phyloP scores from a whole-genome alignment of 2,329 filamentous ascomycete species.

The Aspergillus melleus region DNA sequence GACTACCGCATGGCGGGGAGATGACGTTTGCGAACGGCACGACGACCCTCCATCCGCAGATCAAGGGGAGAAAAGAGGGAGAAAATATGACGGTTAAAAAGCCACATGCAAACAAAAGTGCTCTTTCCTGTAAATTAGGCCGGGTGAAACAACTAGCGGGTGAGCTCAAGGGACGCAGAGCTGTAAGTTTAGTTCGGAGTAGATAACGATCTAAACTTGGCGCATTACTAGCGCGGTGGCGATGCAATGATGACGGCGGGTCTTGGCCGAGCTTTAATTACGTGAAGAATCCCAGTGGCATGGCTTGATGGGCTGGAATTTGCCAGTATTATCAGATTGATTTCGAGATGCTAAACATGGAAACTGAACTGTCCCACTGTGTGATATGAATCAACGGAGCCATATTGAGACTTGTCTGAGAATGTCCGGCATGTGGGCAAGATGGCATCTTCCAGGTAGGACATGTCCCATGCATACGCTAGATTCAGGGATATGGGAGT shows the following conservation, averaged over 20 bases:
- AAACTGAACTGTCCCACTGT: no score
- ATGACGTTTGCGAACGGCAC: slow-evolving; percentile 8
- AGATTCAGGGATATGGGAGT: not conserved
- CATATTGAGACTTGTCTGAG: no score
- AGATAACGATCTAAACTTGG: not conserved
- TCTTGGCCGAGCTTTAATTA: no score
- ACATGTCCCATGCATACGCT: not conserved
- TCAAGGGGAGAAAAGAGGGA: not conserved
- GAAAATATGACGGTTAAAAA: not conserved
- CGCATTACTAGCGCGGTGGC: not conserved
- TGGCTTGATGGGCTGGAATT: no score
- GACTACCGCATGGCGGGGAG: slow-evolving; percentile 2
- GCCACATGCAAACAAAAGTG: not conserved
- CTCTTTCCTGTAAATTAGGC: not conserved
- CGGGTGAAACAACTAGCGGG: not conserved
- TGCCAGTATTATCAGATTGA: no score
- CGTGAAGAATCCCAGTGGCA: no score
- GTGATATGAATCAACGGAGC: no score
- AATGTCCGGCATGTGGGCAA: no score
- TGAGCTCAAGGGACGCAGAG: not conserved
- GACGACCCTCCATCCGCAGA: not conserved
- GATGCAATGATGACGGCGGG: not conserved
- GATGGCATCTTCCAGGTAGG: no score
- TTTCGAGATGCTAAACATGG: no score
- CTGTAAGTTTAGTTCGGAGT: not conserved